Conservation (phyloP, 257 asterid genomes). For the Anisodus tanguticus region DNA sequence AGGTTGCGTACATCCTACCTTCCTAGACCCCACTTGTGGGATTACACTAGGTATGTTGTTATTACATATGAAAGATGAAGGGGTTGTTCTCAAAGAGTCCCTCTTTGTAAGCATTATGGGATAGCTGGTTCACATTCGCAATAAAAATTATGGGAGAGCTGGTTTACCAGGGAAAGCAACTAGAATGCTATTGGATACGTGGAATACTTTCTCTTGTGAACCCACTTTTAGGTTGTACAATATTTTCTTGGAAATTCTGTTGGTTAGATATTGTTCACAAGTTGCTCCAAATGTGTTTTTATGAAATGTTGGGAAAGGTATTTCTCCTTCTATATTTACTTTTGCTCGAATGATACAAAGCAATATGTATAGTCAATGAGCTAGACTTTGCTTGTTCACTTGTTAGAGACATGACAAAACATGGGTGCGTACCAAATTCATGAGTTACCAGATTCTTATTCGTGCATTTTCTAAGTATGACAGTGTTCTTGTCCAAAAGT, state of each 20-base stretch:
- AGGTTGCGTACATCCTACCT: no score
- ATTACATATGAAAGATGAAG: slow-evolving; percentile 83
- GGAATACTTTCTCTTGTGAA: slow-evolving; percentile 60
- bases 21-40: no score
- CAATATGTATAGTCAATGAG: slow-evolving; percentile 70
- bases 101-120: slow-evolving; percentile 82
- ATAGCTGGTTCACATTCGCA: slow-evolving; percentile 32
- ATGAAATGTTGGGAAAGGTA: slow-evolving; percentile 83
- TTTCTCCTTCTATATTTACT: slow-evolving; percentile 72
- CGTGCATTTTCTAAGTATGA: slow-evolving; percentile 49
- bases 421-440: slow-evolving; percentile 89
- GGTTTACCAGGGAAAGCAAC: slow-evolving; percentile 89
- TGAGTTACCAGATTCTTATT: slow-evolving; percentile 77
- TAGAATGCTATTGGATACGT: slow-evolving; percentile 79
- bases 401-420: slow-evolving; percentile 87
- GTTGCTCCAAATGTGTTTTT: slow-evolving; percentile 77
- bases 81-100: slow-evolving; percentile 63
- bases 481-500: slow-evolving; percentile 26
- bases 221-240: slow-evolving; percentile 88
- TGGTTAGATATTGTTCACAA: slow-evolving; percentile 77
- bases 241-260: slow-evolving; percentile 70
- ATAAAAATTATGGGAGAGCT: slow-evolving; percentile 18
- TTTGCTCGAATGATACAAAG: slow-evolving; percentile 71
- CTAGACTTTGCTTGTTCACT: slow-evolving; percentile 75
- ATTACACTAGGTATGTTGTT: background rate